phyloP scores from a whole-genome alignment of 306 rosid species.

The Carpinus viminea region DNA sequence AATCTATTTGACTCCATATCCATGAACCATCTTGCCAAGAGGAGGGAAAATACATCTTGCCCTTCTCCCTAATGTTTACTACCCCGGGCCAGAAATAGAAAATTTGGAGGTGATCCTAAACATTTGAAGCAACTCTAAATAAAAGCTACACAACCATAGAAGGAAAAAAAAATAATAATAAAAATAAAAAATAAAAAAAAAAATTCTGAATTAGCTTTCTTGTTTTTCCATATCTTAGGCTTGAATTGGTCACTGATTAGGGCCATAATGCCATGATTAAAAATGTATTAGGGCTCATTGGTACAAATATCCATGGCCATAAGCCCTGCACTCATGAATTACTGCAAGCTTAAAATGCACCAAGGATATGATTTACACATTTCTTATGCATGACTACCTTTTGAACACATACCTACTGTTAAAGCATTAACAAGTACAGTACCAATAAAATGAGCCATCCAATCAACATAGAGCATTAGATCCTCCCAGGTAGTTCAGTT shows the following conservation, averaged over 20 bases:
- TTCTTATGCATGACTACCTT: background rate
- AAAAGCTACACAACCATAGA: background rate
- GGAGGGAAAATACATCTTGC: too few relatives aligned
- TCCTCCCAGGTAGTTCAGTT: background rate
- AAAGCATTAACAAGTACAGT: background rate
- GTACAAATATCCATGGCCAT: background rate
- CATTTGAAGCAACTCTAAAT: background rate
- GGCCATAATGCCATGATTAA: background rate
- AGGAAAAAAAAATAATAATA: background rate
- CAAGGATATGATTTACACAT: background rate
- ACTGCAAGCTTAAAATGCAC: background rate
- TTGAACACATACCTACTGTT: background rate
- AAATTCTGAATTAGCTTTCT: background rate
- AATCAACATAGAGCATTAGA: slow-evolving; percentile 4
- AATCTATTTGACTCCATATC: too few relatives aligned
- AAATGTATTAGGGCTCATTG: background rate
- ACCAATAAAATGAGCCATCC: background rate
- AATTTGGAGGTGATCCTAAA: background rate
- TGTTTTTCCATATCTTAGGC: background rate
- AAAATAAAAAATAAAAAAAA: too few relatives aligned
- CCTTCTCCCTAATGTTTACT: too few relatives aligned
- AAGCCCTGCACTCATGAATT: background rate
- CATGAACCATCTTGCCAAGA: too few relatives aligned
- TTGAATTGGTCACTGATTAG: too few relatives aligned
- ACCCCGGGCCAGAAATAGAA: too few relatives aligned